phyloP scores from a whole-genome alignment of 306 rosid genomes.

The Lupinus albus region DNA sequence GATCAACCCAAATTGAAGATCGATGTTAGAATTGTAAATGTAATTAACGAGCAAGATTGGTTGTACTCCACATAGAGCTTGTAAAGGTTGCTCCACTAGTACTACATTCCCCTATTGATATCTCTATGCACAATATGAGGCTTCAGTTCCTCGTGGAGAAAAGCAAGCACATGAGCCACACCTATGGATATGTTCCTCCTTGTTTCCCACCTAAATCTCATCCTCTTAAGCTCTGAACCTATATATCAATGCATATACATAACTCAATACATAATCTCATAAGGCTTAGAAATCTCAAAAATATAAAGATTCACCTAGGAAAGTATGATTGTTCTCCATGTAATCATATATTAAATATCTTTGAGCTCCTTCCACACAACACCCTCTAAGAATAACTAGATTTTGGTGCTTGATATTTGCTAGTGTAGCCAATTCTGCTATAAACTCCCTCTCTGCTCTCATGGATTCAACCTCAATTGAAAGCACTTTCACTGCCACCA shows the following conservation, averaged over 20 bases:
- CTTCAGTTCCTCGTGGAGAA: constrained; percentile 66
- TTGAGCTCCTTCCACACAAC: constrained; percentile 63
- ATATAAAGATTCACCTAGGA: constrained; percentile 47
- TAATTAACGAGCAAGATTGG: constrained; percentile 37
- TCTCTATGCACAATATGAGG: constrained; percentile 83
- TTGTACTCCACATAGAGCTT: constrained; percentile 30
- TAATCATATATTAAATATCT: constrained; percentile 77
- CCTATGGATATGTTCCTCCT: constrained; percentile 63
- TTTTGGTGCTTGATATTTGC: constrained; percentile 67
- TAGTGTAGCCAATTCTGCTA: constrained; percentile 70
- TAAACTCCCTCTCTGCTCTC: constrained; percentile 78
- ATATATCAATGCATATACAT: constrained; percentile 53
- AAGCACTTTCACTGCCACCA: constrained; percentile 75
- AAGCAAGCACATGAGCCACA: constrained; percentile 69
- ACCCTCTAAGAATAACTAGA: constrained; percentile 69
- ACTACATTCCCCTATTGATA: constrained; percentile 54
- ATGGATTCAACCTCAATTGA: constrained; percentile 68
- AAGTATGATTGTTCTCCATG: constrained; percentile 73
- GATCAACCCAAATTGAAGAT: not conserved
- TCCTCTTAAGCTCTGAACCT: constrained; percentile 63
- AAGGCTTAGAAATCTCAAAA: not conserved
- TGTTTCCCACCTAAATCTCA: constrained; percentile 61
- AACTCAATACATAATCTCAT: too few relatives aligned
- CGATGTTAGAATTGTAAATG: not conserved
- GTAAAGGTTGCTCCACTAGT: constrained; percentile 21